Base-by-base conservation (phyloP, 108 stramenopile species). In the Nitzschia inconspicua region DNA sequence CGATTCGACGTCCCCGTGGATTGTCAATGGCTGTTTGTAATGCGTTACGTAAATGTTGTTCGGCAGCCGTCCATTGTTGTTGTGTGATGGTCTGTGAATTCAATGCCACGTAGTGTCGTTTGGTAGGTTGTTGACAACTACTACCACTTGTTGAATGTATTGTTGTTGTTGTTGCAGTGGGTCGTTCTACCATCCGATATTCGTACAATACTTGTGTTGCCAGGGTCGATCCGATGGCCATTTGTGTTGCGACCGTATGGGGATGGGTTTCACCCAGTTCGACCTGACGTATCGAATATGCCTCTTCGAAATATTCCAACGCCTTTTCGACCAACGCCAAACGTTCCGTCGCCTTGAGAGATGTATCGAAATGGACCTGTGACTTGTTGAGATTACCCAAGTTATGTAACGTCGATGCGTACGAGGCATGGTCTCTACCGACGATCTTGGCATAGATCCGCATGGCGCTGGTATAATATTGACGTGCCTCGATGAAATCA, bases 391-490 rank as follows among this genome's bases (percentile, higher is more conserved):
- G 68, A 67, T 68, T 85, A 25, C 84, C 91, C 57, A 89, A 64
- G 69, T 93, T 93, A 74, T 87, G 85, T 49, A 89, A 63, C 8
- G 84, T 79, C 19, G 77, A 69, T 46, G 86, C 91, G 63, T 89
- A 89, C 44, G 60, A 70, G 30, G 82, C 84, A 67, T 93, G 91
- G 75, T 93, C 91, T 28, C 76, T 73, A 3, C 91, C 88, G 29
- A 81, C 78, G 20, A 85, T 75, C 32, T 79, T 75, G 19, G 69
- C 77, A 53, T 93, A 93, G 35, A 84, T 67, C 31, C 75, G 54
- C 57, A 88, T 56, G 26, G 83, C 71, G 2, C 69, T 56, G 24
- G 75, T 62, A 49, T 86, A 93, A 16, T 78, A 70, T 50, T 72
- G 51, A n/a, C 78, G 70, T 5, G 88, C 75, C 27, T 76, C 76